Percentiles rank a stretch among this genome's conserved stretches.
phyloP scores from a whole-genome alignment of 495 filamentous ascomycete species.

The Hyaloscypha finlandica region DNA sequence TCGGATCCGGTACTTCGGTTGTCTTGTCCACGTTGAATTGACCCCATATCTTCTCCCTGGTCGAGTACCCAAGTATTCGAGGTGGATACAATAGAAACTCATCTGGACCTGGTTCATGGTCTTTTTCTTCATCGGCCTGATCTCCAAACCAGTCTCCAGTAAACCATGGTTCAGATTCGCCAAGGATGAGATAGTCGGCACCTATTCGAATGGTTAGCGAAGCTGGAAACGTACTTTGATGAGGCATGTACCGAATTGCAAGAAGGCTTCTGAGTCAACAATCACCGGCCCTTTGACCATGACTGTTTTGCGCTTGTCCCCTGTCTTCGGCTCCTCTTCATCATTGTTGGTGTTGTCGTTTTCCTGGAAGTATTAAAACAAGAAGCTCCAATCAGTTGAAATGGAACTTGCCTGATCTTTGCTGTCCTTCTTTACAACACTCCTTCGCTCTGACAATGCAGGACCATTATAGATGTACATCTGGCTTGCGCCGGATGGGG shows the following conservation, averaged over 20 bases:
- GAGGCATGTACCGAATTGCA: background rate
- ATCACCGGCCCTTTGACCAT: background rate
- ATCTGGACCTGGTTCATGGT: conserved; percentile 15
- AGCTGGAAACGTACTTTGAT: no score
- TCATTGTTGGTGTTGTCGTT: background rate
- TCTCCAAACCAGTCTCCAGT: background rate
- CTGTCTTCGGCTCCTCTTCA: background rate
- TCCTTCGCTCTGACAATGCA: background rate
- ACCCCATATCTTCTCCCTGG: conserved; percentile 35
- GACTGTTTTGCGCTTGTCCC: background rate
- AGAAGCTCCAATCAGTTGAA: no score
- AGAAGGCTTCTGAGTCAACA: background rate
- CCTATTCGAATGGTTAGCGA: background rate
- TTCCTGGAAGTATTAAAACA: background rate
- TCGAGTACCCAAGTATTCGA: conserved; percentile 35
- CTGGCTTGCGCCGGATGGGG: background rate
- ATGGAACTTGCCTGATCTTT: background rate
- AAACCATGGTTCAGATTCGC: conserved; percentile 11
- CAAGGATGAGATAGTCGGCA: background rate
- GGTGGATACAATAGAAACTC: conserved; percentile 37
- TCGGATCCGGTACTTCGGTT: conserved; percentile 3
- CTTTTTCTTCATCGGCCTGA: background rate
- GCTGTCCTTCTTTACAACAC: background rate
- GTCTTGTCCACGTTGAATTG: conserved; percentile 28
- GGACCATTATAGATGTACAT: background rate